A percentile compares a stretch with the other conserved stretches of the same genome.
Conservation (phyloP, 1,284 basidiomycete species). For the Rhodotorula sp. region DNA sequence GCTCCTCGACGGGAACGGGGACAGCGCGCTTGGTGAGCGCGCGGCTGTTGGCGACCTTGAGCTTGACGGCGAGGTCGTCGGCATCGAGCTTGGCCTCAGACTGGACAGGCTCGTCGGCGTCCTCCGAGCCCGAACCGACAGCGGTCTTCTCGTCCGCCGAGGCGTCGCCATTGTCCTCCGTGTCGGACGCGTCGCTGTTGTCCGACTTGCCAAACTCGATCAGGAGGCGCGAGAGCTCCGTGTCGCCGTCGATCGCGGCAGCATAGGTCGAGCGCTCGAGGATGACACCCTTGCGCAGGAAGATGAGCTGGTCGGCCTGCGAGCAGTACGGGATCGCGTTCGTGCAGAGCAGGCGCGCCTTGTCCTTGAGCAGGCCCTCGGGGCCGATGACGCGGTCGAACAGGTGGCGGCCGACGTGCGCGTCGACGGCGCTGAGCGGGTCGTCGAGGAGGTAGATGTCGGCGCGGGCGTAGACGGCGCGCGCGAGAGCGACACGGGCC, state of each 20-base stretch:
- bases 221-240: constrained; percentile 78
- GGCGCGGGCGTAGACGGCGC: constrained; percentile 73
- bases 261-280: constrained; percentile 60
- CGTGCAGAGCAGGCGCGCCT: constrained; percentile 85
- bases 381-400: constrained; percentile 88
- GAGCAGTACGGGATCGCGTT: constrained; percentile 83
- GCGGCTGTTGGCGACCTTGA: constrained; percentile 28
- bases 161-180: constrained; percentile 30
- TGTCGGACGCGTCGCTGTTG: constrained; percentile 24
- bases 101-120: constrained; percentile 41
- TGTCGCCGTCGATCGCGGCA: constrained; percentile 63
- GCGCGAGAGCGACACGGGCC: constrained; percentile 79
- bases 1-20: constrained; percentile 35
- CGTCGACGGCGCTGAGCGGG: constrained; percentile 63
- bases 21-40: constrained; percentile 36
- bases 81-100: constrained; percentile 45
- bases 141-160: not conserved
- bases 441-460: constrained; percentile 65
- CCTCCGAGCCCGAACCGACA: too few relatives aligned
- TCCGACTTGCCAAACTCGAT: constrained; percentile 56
- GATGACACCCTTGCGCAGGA: constrained; percentile 79
- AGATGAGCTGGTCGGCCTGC: constrained; percentile 76
- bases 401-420: constrained; percentile 57
- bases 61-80: constrained; percentile 45
- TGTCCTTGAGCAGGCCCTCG: constrained; percentile 75